These are phyloP conservation scores for Bryum argenteum DNA, from an alignment of 225 moss, liverwort and hornwort genomes.

Conservation along the genomic window DNA sequence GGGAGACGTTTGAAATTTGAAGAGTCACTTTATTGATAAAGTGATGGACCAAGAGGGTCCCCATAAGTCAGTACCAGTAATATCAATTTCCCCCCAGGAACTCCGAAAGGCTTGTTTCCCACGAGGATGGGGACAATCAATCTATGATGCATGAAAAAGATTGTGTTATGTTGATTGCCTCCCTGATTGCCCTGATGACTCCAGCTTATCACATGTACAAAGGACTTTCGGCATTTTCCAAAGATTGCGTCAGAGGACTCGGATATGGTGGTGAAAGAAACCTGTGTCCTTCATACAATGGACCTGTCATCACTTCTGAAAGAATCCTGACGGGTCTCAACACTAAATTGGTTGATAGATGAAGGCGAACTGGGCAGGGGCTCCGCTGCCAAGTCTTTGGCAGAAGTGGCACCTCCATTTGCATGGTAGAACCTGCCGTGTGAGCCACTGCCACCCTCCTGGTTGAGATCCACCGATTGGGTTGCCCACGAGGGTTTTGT, in stretches of 20 bases:
- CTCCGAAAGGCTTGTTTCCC: not conserved
- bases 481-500: slow-evolving; percentile 13
- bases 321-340: slow-evolving; percentile 14
- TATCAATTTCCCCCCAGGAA: not conserved
- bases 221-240: not conserved
- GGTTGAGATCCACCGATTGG: not conserved
- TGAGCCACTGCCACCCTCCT: slow-evolving; percentile 9
- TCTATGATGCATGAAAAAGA: not conserved
- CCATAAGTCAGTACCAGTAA: not conserved
- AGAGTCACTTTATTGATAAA: not conserved
- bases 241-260: slow-evolving; percentile 13
- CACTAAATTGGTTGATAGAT: slow-evolving; percentile 8
- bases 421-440: slow-evolving; percentile 5
- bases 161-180: not conserved
- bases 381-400: slow-evolving; percentile 16
- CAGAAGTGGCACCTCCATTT: slow-evolving; percentile 19
- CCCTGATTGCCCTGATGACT: slow-evolving; percentile 15
- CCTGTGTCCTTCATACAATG: slow-evolving; percentile 9
- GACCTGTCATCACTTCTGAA: slow-evolving; percentile 21
- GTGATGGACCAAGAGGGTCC: not conserved
- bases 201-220: not conserved
- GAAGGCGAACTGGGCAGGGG: slow-evolving; percentile 25
- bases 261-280: not conserved
- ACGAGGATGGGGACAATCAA: not conserved
- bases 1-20: not conserved